Evolutionary conservation across 352 stramenopile genomes (phyloP), one percentile per base, ranked within the genome.

Genomic region (Globisporangium alternatum): DNA sequence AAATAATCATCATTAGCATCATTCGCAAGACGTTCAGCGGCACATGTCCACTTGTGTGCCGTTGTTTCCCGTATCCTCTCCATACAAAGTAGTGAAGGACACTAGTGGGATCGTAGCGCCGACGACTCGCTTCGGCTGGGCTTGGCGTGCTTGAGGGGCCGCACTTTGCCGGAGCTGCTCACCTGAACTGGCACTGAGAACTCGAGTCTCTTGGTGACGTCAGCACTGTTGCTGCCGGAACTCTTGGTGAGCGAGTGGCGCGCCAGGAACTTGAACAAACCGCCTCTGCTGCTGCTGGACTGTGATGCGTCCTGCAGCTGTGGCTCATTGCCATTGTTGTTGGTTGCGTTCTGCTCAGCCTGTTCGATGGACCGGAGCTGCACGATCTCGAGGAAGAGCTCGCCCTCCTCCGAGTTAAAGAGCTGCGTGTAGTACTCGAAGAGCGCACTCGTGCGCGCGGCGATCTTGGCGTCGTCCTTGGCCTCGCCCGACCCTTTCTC

Each of bases 381-480:
- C 37, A 90, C 60, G 44, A 88, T 60, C 28, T 85, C 72, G 30
- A 89, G 47, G 45, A 77, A 89, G 61, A 88, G 66, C 54, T 85
- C 79, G 9, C 73, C 66, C 9, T 86, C 79, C 5, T 85, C 74
- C 52, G 77, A 83, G 63, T 86, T 89, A 68, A 90, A 88, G 21
- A 89, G 60, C 60, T 76, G 69, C n/a, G 74, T 74, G 69, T 89
- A 90, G 54, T 90, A 90, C 44, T 78, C 71, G 30, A 90, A 90
- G 0, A 90, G 66, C 15, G 76, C 81, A 3, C 68, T 52, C 9
- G 69, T 76, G 28, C 79, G 72, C 9, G 60, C 64, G 30, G 72
- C 56, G 35, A 83, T 76, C 62, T 89, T 90, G 52, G 62, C 72
- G 43, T 90, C 79, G 56, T 84, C 82, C 37, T 81, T 77, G 5